phyloP scores from a whole-genome alignment of 768 basidiomycete species.

The Tricholoma sp. region DNA sequence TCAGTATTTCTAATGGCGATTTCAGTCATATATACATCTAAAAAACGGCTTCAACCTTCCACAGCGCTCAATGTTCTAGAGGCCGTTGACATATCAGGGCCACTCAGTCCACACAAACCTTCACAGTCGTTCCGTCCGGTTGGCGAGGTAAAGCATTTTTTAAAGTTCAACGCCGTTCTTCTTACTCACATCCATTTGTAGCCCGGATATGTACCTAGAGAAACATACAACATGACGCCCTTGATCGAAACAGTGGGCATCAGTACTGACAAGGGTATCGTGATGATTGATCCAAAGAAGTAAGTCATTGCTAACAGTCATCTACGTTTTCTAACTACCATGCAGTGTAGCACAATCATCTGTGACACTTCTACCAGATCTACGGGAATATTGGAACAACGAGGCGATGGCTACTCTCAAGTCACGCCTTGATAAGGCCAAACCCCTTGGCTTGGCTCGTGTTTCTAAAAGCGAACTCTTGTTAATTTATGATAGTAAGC shows the following conservation, averaged over 20 bases:
- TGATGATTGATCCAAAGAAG: constrained; percentile 66
- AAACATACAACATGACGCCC: constrained; percentile 56
- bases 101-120: constrained; percentile 30
- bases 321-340: not conserved
- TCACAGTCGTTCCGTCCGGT: constrained; percentile 51
- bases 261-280: constrained; percentile 58
- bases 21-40: constrained; percentile 66
- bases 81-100: constrained; percentile 35
- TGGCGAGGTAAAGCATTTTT: constrained; percentile 48
- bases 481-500: constrained; percentile 71
- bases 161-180: not conserved
- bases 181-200: constrained; percentile 21
- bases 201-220: constrained; percentile 69
- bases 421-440: constrained; percentile 48
- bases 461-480: constrained; percentile 52
- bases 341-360: constrained; percentile 36
- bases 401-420: constrained; percentile 49
- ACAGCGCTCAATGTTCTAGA: constrained; percentile 56
- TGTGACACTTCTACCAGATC: constrained; percentile 55
- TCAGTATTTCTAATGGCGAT: not conserved
- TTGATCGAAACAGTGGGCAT: constrained; percentile 62
- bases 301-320: constrained; percentile 27
- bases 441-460: constrained; percentile 64
- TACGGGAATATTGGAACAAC: constrained; percentile 35
- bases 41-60: constrained; percentile 53